Base-by-base conservation (phyloP, 352 stramenopile genomes). In the Phytophthora melonis region DNA sequence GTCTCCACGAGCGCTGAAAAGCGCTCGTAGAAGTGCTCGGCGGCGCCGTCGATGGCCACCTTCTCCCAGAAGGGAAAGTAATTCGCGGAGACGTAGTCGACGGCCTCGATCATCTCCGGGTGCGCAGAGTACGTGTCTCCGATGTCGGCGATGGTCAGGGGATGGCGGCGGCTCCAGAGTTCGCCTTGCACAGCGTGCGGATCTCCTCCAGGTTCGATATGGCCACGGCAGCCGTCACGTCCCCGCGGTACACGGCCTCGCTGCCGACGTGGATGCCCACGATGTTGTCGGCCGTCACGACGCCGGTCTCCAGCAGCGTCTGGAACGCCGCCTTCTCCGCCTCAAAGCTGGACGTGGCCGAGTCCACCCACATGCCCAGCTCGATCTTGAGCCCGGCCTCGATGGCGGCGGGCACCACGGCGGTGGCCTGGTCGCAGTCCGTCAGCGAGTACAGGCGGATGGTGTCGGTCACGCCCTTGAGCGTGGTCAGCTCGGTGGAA, bases 11-110 rank as follows among this genome's bases (percentile, higher is more conserved):
- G 71, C 45, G 69, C 66, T 25, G 74, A 55, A 65, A 88, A 82
- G 47, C 84, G 83, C 58, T 70, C 73, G 67, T 88, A 84, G 45
- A 92, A 87, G 30, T 74, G 66, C 19, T 74, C 64, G 13, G 74
- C 79, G n/a, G 75, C 81, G 7, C 68, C 67, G 43, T 84, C 66
- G 21, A 88, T 68, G 11, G 55, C 58, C 3, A 78, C 59, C 55
- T 82, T 81, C 68, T 90, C 79, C 87, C 87, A 93, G 73, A 91
- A 93, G 18, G 87, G 80, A 49, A 93, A 93, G 54, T 81, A 72
- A 58, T 92, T 93, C 47, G 78, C 83, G 52, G 79, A 81, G 50
- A 91, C 75, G 43, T 88, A 85, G 69, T 92, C 84, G 39, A 91
- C 84, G 18, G 79, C 82, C 50, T 90, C 52, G 59, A 91, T 75